These are phyloP conservation scores for Ascochyta rabiei DNA, from an alignment of 2,329 filamentous ascomycete genomes.

Conservation along the genomic window DNA sequence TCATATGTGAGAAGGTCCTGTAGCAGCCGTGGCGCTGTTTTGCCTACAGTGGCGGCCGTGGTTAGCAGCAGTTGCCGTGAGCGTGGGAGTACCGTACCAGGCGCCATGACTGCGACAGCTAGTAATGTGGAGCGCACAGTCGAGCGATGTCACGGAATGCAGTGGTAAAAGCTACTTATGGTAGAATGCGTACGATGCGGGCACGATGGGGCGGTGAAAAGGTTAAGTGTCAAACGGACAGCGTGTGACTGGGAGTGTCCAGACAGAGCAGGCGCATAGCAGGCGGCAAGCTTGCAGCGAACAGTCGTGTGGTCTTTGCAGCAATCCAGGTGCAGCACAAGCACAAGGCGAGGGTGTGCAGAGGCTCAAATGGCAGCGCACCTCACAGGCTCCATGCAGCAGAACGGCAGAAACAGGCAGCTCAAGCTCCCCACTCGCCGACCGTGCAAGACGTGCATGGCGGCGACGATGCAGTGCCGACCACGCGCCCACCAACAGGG, in stretches of 20 bases:
- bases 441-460: constrained; percentile 9
- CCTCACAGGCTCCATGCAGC: background rate
- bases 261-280: constrained; percentile 15
- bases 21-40: constrained; percentile 58
- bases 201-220: constrained; percentile 7
- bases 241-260: constrained; percentile 21
- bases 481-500: constrained; percentile 4
- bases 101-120: constrained; percentile 27
- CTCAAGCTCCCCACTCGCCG: background rate
- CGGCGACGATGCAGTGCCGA: constrained; percentile 12
- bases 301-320: constrained; percentile 1
- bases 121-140: background rate
- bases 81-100: constrained; percentile 23
- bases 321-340: constrained; percentile 9
- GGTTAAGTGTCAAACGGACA: constrained; percentile 14
- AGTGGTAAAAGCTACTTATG: background rate
- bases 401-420: constrained; percentile 1
- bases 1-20: constrained; percentile 61
- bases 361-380: background rate
- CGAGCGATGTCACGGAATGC: background rate
- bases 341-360: background rate
- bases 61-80: constrained; percentile 18
- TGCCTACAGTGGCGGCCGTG: constrained; percentile 49
- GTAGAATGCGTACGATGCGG: constrained; percentile 5
- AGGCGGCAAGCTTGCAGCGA: constrained; percentile 23